These are phyloP conservation scores for Pleomassaria siparia DNA, from an alignment of 2,329 filamentous ascomycete genomes.

Conservation along the genomic window DNA sequence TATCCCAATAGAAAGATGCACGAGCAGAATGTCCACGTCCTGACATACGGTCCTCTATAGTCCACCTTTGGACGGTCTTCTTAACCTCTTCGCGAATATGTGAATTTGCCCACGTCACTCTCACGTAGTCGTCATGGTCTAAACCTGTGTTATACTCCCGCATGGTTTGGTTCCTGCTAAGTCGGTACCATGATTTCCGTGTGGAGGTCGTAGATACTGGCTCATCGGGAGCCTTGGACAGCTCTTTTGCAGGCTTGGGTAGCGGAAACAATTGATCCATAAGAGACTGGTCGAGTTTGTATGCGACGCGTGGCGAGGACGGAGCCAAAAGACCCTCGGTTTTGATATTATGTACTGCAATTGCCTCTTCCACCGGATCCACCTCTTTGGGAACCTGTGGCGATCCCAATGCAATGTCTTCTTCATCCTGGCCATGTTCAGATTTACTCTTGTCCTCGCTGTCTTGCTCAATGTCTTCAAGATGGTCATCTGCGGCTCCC, in stretches of 20 bases:
- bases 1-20: conserved; percentile 44
- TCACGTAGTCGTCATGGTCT: conserved; percentile 40
- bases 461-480: conserved; percentile 22
- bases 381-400: not conserved
- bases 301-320: not conserved
- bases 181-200: conserved; percentile 44
- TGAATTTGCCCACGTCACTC: conserved; percentile 41
- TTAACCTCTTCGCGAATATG: conserved; percentile 34
- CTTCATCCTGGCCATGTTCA: not conserved
- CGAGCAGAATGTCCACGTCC: conserved; percentile 37
- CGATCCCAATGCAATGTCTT: not conserved
- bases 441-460: conserved; percentile 4
- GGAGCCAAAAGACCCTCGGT: not conserved
- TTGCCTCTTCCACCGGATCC: not conserved
- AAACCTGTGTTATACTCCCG: conserved; percentile 40
- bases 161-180: conserved; percentile 43
- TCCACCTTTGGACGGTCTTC: conserved; percentile 40
- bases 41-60: conserved; percentile 40
- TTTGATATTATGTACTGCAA: not conserved
- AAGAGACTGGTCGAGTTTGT: conserved; percentile 20
- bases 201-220: conserved; percentile 37
- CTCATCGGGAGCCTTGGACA: conserved; percentile 26
- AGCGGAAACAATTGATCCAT: conserved; percentile 32
- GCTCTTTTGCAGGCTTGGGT: conserved; percentile 5
- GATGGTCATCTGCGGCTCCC: conserved; percentile 10